Base-by-base conservation (phyloP, 2,329 filamentous ascomycete species). In the Clonostachys byssicola region DNA sequence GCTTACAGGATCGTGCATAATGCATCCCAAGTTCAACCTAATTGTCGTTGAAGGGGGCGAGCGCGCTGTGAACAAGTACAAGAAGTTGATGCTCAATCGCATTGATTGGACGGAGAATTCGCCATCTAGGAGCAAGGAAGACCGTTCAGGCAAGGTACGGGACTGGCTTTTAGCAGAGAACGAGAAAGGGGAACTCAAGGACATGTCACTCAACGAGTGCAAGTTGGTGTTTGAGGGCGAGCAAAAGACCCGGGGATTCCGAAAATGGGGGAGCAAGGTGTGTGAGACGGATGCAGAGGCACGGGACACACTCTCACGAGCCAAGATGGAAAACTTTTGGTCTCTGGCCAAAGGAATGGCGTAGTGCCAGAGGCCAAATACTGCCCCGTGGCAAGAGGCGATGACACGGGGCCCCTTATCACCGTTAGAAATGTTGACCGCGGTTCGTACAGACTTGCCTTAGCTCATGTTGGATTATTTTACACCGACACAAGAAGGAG, bases 251-350 rank as follows among this genome's bases (percentile, higher is more conserved):
- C 79, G 89, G 44, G 81, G 77, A 0, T 99, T 97, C 64, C 84
- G 88, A 54, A 92, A 90, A 61, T 97, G 92, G 89, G 79, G 87
- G 4, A 91, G 85, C 52, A 87, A 89, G 62, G 83, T 94, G n/a
- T 96, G 91, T 65, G 94, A 97, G 68, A 92, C 89, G 3, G 94
- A 99, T 63, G 80, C 85, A 12, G 88, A 95, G 61, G 94, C 92
- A 6, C 86, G 89, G 62, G 90, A 96, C 56, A 77, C 85, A 18
- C 68, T 99, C 52, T 72, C 83, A 12, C 80, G 90, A 55, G 82
- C 84, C 6, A 96, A 95, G 74, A 88, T 97, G 79, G 92, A 97
- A 58, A 95, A 87, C 58, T 92, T 99, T 60, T 99, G 94, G 94
- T 86, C 86, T 10, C 70, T 94, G 56, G 92, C 92, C 0, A 95